These are phyloP conservation scores for Colletotrichum sidae DNA, from an alignment of 2,329 filamentous ascomycete genomes.

Conservation along the genomic window DNA sequence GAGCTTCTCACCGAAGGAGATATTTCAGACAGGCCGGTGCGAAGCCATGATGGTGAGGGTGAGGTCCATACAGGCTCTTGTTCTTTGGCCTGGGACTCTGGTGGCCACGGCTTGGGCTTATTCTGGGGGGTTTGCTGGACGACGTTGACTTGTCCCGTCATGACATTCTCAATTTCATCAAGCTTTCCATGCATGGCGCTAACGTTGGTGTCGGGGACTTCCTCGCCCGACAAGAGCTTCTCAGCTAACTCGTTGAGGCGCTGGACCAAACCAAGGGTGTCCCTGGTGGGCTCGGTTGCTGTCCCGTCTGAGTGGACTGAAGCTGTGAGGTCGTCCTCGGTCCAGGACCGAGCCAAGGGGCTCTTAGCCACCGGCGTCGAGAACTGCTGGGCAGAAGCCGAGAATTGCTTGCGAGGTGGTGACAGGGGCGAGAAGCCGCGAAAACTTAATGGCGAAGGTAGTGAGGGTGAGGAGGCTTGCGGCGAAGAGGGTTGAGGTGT, in stretches of 20 bases:
- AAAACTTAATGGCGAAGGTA: slow-evolving; percentile 43
- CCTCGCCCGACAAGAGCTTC: slow-evolving; percentile 48
- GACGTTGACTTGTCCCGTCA: slow-evolving; percentile 27
- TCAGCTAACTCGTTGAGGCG: slow-evolving; percentile 53
- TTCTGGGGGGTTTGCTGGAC: slow-evolving; percentile 29
- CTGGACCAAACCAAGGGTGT: slow-evolving; percentile 55
- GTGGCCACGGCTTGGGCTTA: slow-evolving; percentile 37
- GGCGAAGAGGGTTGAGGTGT: slow-evolving; percentile 36
- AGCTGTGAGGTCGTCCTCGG: slow-evolving; percentile 38
- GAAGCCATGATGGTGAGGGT: slow-evolving; percentile 50
- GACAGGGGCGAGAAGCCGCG: slow-evolving; percentile 47
- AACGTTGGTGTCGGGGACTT: slow-evolving; percentile 50
- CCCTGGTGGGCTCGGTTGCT: slow-evolving; percentile 43
- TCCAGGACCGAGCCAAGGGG: slow-evolving; percentile 36
- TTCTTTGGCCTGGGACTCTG: slow-evolving; percentile 34
- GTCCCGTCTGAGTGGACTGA: slow-evolving; percentile 32
- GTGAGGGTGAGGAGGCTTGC: slow-evolving; percentile 40
- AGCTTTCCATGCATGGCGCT: slow-evolving; percentile 47
- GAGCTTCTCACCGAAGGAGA: slow-evolving; percentile 47
- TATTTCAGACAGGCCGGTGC: slow-evolving; percentile 54
- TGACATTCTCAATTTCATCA: slow-evolving; percentile 50
- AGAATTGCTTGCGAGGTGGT: slow-evolving; percentile 45
- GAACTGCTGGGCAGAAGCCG: slow-evolving; percentile 41
- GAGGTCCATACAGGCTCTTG: slow-evolving; percentile 47
- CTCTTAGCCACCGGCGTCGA: slow-evolving; percentile 39